Base-by-base conservation (phyloP, 257 asterid species). In the Nicotiana knightiana region DNA sequence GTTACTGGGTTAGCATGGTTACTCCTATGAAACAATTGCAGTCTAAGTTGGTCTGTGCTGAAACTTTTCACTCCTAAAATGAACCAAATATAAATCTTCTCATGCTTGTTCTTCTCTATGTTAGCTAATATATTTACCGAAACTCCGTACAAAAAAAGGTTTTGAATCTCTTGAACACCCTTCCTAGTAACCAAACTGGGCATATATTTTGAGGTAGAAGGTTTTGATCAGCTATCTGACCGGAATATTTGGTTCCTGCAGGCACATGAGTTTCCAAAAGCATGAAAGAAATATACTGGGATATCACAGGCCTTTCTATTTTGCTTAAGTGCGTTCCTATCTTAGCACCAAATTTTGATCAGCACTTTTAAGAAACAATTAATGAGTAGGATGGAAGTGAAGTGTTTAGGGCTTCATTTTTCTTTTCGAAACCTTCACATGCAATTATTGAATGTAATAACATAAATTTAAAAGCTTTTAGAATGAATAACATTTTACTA, bases 221-320 rank as follows among this genome's bases (percentile, higher is more conserved):
- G 84, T 81, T 71, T 88, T 82, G 82, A 88, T 87, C 63, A 84
- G 91, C 90, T 86, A 88, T 88, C 98, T 95, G 93, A 92, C 95
- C 68, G 90, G 88, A 90, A 87, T 92, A 89, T 95, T 95, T 95
- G 95, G 85, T 91, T 91, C 94, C 92, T 93, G 98, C 99, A 95
- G 98, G 98, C 97, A 92, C 99, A 95, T 92, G 99, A 95, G 87
- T 93, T 89, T 88, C 92, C 95, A 90, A 93, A 84, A 88, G 97
- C 90, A 89, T 89, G 93, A 91, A 91, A 89, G 95, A 93, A 86
- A 87, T 89, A 81, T 86, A 89, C 93, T 62, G 90, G 92, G 87
- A 85, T 85, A 81, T 88, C 91, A 90, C 92, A 92, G 97, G 93
- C 91, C 94, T 88, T 85, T 82, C 83, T 75, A 85, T 86, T 89